phyloP scores from a whole-genome alignment of 2,329 filamentous ascomycete species.

The Daldinia sp. region DNA sequence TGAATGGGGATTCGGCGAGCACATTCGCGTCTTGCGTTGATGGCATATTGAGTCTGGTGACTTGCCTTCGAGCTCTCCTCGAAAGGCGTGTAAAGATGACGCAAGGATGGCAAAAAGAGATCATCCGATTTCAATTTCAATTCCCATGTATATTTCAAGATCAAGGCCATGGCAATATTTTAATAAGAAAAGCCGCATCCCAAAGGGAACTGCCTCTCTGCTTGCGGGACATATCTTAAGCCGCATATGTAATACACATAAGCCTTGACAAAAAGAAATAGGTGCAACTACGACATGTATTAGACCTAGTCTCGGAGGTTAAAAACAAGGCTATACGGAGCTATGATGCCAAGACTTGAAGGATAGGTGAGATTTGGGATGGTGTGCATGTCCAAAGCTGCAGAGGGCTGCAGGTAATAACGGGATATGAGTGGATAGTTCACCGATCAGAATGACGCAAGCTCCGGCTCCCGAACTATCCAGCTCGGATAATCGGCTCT shows the following conservation, averaged over 20 bases:
- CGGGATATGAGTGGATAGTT: conserved; percentile 18
- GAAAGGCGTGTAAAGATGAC: conserved; percentile 7
- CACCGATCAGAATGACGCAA: conserved; percentile 39
- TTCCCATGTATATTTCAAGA: neutral
- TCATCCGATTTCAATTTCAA: conserved; percentile 13
- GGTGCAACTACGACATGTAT: conserved; percentile 1
- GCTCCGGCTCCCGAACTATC: conserved; percentile 22
- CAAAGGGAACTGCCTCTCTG: neutral
- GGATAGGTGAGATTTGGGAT: conserved; percentile 24
- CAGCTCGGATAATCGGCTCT: conserved; percentile 39
- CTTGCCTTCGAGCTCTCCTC: neutral
- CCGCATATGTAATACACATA: conserved; percentile 7
- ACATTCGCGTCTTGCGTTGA: conserved; percentile 12
- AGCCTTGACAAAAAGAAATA: neutral
- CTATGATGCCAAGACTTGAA: conserved; percentile 46
- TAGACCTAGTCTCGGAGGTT: conserved; percentile 32
- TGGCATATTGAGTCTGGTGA: conserved; percentile 1
- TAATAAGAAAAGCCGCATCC: conserved; percentile 18
- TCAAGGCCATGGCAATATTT: neutral
- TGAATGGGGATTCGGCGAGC: conserved; percentile 42
- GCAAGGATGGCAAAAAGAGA: conserved; percentile 5
- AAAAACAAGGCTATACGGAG: conserved; percentile 42
- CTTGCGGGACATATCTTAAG: conserved; percentile 9
- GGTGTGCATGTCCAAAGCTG: conserved; percentile 15
- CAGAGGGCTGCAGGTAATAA: conserved; percentile 21